A percentile compares a stretch with the other conserved stretches of the same genome.
phyloP scores from a whole-genome alignment of 345 rosid species.

The Eucalyptus cloeziana region DNA sequence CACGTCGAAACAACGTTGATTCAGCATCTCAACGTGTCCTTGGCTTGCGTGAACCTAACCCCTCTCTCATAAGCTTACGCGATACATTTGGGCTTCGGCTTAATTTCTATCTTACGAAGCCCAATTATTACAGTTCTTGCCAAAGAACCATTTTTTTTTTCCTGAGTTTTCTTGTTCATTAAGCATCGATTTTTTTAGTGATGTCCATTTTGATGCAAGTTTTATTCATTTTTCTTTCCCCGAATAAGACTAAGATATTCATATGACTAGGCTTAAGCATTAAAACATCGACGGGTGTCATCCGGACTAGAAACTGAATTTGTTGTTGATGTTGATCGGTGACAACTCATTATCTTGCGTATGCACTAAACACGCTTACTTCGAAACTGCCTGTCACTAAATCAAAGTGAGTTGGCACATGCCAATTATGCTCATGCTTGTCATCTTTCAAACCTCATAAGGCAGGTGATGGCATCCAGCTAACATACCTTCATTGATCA shows the following conservation, averaged over 20 bases:
- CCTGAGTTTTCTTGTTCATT: not conserved
- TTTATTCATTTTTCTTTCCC: not conserved
- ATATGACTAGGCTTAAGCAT: not conserved
- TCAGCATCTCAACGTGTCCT: not conserved
- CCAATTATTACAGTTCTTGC: not conserved
- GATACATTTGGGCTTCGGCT: too few relatives aligned
- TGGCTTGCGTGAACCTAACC: too few relatives aligned
- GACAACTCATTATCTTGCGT: not conserved
- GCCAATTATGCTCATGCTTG: too few relatives aligned
- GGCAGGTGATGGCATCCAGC: not conserved
- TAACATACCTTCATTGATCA: not conserved
- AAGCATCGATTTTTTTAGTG: not conserved
- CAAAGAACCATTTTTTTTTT: not conserved
- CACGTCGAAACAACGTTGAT: not conserved
- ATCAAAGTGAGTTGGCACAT: not conserved
- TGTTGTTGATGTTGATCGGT: not conserved
- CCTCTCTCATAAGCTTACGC: too few relatives aligned
- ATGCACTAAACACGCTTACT: not conserved
- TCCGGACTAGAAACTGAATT: not conserved
- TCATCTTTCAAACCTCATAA: fast-evolving
- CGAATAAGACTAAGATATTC: not conserved
- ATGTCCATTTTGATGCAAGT: not conserved
- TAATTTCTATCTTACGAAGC: too few relatives aligned
- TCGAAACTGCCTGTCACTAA: not conserved
- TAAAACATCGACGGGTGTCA: not conserved